phyloP scores from a whole-genome alignment of 495 filamentous ascomycete genomes.

The Ramalina intermedia region DNA sequence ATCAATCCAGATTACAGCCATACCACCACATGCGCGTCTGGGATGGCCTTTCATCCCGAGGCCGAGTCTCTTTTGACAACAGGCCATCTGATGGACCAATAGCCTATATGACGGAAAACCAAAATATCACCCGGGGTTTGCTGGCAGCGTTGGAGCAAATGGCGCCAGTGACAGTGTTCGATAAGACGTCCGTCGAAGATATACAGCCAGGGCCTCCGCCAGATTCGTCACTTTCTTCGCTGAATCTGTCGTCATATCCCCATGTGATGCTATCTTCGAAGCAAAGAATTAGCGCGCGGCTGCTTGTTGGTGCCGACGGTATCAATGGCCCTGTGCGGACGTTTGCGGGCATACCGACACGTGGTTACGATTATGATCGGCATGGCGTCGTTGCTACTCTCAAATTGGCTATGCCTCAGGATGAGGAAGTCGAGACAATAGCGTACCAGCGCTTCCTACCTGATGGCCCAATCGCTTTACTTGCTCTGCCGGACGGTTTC shows the following conservation, averaged over 20 bases:
- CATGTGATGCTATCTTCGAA: conserved; percentile 51
- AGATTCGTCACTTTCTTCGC: conserved; percentile 41
- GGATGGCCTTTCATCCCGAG: conserved; percentile 81
- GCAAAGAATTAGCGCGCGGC: conserved; percentile 52
- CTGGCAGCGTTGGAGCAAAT: conserved; percentile 55
- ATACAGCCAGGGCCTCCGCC: conserved; percentile 50
- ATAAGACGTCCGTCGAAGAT: conserved; percentile 56
- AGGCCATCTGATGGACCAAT: conserved; percentile 42
- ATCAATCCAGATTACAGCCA: conserved; percentile 54
- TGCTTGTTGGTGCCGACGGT: conserved; percentile 88
- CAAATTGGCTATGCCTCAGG: conserved; percentile 30
- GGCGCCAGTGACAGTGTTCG: conserved; percentile 52
- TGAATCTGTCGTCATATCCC: conserved; percentile 78
- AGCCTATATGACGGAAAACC: conserved; percentile 93
- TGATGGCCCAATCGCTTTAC: conserved; percentile 75
- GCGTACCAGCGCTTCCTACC: conserved; percentile 96
- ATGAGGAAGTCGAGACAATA: conserved; percentile 21
- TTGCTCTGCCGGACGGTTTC: conserved; percentile 71
- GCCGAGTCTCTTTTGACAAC: conserved; percentile 81
- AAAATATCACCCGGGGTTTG: conserved; percentile 68
- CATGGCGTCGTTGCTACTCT: conserved; percentile 88
- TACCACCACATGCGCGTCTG: conserved; percentile 94
- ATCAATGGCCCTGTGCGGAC: conserved; percentile 84
- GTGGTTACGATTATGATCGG: conserved; percentile 86
- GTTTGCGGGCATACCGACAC: conserved; percentile 71